Base-by-base conservation (phyloP, 495 filamentous ascomycete species). In the Penicillium bovifimosum region DNA sequence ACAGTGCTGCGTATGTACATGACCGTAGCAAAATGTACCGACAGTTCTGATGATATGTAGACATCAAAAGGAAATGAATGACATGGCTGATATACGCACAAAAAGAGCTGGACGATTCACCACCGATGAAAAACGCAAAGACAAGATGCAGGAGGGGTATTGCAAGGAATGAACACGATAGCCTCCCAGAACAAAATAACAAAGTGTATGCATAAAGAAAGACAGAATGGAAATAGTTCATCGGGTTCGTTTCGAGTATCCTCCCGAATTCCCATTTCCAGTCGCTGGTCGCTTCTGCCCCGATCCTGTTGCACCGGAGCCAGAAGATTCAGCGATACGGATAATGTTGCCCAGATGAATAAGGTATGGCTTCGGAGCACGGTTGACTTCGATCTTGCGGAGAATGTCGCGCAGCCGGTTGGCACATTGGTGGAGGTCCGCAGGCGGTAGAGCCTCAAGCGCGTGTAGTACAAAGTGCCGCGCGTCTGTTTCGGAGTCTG, bases 391-490 rank as follows among this genome's bases (percentile, higher is more conserved):
- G 40, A 69, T 60, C 49, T 64, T 68, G n/a, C 62, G 54, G 7
- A 72, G 68, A 8, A 69, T 59, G 10, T 64, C 64, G n/a, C 56
- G 58, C 26, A 79, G 58, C 17, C 52, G 68, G 9, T 55, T 49
- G 13, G 59, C 48, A 44, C 66, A 69, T 43, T 66, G 69, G 17
- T 58, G 40, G 2, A 76, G 66, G 49, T 67, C 66, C 3, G 61
- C 47, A 10, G 62, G 53, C 5, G 68, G 61, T 7, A 78, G 61
- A 9, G 61, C 31, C 29, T 67, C 67, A 11, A 80, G 66, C 11
- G 63, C 70, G 56, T 76, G 69, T 20, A 80, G 52, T 13, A 78
- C 63, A 45, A 79, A 78, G 28, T 64, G 64, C 9, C 66, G 65
- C 5, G 49, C 57, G 36, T 63, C 61, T 18, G 58, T 44, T 17